These are phyloP conservation scores for Aspergillus bertholletiae DNA, from an alignment of 495 filamentous ascomycete species.

Conservation along the genomic window DNA sequence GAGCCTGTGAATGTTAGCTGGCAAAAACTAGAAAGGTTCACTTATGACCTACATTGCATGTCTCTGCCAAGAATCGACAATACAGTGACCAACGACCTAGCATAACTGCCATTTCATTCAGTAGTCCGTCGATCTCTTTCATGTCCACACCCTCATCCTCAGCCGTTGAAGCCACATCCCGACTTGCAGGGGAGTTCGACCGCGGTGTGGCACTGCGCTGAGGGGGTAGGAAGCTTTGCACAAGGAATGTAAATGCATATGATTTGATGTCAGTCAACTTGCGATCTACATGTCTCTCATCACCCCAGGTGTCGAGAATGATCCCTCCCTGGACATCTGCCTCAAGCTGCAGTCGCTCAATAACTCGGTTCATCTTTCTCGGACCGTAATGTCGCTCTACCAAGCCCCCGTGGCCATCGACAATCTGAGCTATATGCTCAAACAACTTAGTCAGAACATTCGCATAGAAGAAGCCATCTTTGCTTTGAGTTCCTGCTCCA, in stretches of 20 bases:
- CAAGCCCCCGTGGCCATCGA: conserved; percentile 83
- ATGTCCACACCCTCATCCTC: conserved; percentile 94
- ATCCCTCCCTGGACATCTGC: conserved; percentile 98
- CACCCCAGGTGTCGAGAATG: conserved; percentile 89
- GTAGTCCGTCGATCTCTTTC: conserved; percentile 84
- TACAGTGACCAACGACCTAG: conserved; percentile 91
- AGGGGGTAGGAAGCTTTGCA: conserved; percentile 84
- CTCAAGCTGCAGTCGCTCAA: conserved; percentile 89
- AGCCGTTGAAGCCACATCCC: conserved; percentile 44
- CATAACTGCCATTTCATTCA: conserved; percentile 88
- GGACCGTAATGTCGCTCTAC: conserved; percentile 91
- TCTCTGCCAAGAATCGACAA: conserved; percentile 79
- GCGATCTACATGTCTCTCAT: conserved; percentile 79
- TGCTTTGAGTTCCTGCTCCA: conserved; percentile 53
- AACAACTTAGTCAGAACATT: conserved; percentile 88
- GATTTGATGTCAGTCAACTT: conserved; percentile 91
- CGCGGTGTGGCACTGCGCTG: conserved; percentile 55
- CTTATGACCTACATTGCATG: conserved; percentile 62
- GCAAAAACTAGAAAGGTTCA: conserved; percentile 4
- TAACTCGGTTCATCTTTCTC: conserved; percentile 92
- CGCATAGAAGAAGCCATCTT: conserved; percentile 84
- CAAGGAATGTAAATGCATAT: conserved; percentile 94
- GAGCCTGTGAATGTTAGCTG: conserved; percentile 22
- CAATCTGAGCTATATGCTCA: conserved; percentile 94
- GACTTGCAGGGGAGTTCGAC: conserved; percentile 61